Base-by-base conservation (phyloP, 805 yeast genomes). In the Wickerhamiella brachini region DNA sequence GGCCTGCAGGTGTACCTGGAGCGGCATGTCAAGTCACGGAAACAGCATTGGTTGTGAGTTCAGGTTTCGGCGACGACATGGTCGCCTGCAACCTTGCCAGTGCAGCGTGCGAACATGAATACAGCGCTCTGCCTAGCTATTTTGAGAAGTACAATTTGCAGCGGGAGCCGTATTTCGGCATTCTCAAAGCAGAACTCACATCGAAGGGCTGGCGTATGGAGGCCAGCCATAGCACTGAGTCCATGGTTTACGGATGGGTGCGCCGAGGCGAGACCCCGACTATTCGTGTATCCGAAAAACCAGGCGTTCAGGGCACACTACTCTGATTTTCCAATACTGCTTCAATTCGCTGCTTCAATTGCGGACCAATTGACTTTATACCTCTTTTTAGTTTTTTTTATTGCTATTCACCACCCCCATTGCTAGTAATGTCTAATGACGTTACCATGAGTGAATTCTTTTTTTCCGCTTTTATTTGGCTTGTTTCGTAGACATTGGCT, bases 31-130 rank as follows among this genome's bases (percentile, higher is more conserved):
- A 56, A 55, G 26, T 47, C 31, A 12, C 41, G 18, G n/a, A 49
- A 20, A 23, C 42, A 38, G 5, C 45, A 42, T 9, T 54, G 48
- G 47, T 65, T 54, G 47, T 62, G 51, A 66, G 70, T 46, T 56
- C 68, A 1, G 74, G 74, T 10, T 60, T 60, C 50, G 74, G 74
- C 7, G 74, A 70, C 48, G 74, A 71, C 49, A 68, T 70, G 15
- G 57, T 61, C 5, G 42, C 57, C 5, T 22, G 56, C 22, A 53
- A 57, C 13, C 58, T 71, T 24, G 68, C 72, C 2, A 38, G 49
- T 6, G 26, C 18, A 7, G 54, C 54, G 0, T 47, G 52, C 21
- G 13, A 39, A 1, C 2, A 37, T 5, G 53, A 47, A 6, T 20
- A 17, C 22, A 34, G 12, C 23, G 39, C 29, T 3, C 22, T 45